Evolutionary conservation across 1,284 basidiomycete genomes (phyloP), one percentile per base, ranked within the genome.

Genomic region (Cutaneotrichosporon sp.): DNA sequence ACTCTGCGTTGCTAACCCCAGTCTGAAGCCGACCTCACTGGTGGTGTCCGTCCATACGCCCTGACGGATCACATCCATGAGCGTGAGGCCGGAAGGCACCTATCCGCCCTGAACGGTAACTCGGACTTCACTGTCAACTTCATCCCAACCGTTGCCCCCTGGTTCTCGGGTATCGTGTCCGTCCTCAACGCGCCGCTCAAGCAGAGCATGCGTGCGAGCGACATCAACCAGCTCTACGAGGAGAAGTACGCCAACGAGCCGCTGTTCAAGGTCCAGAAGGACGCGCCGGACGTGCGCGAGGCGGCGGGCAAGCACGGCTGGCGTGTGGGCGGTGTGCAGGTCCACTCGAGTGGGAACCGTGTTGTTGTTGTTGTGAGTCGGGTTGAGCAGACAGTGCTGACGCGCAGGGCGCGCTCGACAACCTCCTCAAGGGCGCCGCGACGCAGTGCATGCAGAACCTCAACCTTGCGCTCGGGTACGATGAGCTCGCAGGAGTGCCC

Each of bases 21-120:
- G 67, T 62, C 82, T 2, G 79, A 88, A 0, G 84, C 88, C 60
- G 84, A 81, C 59, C 82, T 98, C 5, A 77, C 76, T 1, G 87
- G 88, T 24, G 87, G 84, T 1, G 77, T 97, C 44, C 81, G 84
- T 33, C 85, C 93, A 1, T 98, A 98, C 76, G 64, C 90, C 1
- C 78, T 98, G 25, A 98, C 94, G 4, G 93, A 96, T 75, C 94
- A 98, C 76, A 97, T 98, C 67, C 94, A 98, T 78, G 94, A 98
- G 75, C 88, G 94, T 46, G 94, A 98, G 75, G 88, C 92, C 0
- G 84, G 84, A 2, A 77, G 79, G 54, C 94, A 97, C 72, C 83
- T 98, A 39, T 83, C 85, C 2, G 76, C 72, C 16, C 81, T 94
- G 27, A 56, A n/a, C n/a, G n/a, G n/a, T n/a, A n/a, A 59, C 25